A percentile compares a stretch with the other conserved stretches of the same genome.
phyloP scores from a whole-genome alignment of 495 filamentous ascomycete species.

The Parathielavia appendiculata region DNA sequence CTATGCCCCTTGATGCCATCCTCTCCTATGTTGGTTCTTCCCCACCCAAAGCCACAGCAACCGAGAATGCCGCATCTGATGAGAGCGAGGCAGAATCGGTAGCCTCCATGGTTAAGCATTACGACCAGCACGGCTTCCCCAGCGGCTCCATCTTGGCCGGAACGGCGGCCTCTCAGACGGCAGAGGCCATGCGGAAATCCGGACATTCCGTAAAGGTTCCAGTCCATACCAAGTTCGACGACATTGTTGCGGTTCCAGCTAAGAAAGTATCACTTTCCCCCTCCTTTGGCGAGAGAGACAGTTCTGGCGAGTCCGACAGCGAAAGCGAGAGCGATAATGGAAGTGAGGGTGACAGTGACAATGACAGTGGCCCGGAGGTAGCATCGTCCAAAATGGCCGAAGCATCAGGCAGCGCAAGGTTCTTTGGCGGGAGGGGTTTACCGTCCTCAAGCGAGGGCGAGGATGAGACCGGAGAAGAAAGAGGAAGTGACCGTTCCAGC shows the following conservation, averaged over 20 bases:
- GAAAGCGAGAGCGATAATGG: not conserved
- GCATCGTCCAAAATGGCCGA: slow-evolving; percentile 13
- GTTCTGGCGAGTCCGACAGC: not conserved
- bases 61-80: slow-evolving; percentile 16
- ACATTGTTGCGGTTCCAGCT: slow-evolving; percentile 12
- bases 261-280: not conserved
- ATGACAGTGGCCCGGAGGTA: slow-evolving; percentile 22
- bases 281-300: not conserved
- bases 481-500: slow-evolving; percentile 11
- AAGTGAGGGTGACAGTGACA: slow-evolving; percentile 6
- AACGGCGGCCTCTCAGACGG: slow-evolving; percentile 38
- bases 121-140: slow-evolving; percentile 47
- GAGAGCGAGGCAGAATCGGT: slow-evolving; percentile 32
- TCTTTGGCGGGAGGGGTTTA: not conserved
- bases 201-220: slow-evolving; percentile 30
- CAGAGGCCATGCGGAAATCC: slow-evolving; percentile 24
- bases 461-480: not conserved
- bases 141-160: slow-evolving; percentile 45
- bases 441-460: not conserved
- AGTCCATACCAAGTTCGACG: slow-evolving; percentile 34
- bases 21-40: not conserved
- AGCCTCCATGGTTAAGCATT: slow-evolving; percentile 34
- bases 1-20: slow-evolving; percentile 16
- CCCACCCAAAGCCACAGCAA: not conserved
- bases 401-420: not conserved